Evolutionary conservation across 2,329 filamentous ascomycete species (phyloP).

Genomic region (Xylaria sp.): DNA sequence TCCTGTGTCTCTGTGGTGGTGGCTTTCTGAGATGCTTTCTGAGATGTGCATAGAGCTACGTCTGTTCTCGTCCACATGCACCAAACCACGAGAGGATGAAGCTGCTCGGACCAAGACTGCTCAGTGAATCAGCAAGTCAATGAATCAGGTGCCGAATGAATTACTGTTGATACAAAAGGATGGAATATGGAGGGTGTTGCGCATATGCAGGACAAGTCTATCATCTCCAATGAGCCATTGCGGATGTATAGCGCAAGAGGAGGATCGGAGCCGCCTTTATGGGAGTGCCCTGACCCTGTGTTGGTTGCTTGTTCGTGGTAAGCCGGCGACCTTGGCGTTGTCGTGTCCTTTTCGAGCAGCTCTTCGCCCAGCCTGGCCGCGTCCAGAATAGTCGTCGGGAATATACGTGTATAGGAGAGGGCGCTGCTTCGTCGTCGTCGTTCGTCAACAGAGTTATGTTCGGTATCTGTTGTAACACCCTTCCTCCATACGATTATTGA

Average conservation of each 20-base stretch:
- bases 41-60: not conserved
- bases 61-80: constrained; percentile 13
- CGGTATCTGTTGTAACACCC: not conserved
- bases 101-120: constrained; percentile 6
- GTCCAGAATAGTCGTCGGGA: constrained; percentile 20
- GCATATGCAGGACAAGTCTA: constrained; percentile 33
- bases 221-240: constrained; percentile 47
- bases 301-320: constrained; percentile 22
- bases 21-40: constrained; percentile 3
- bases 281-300: constrained; percentile 21
- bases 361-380: not conserved
- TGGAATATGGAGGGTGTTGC: constrained; percentile 19
- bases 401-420: not conserved
- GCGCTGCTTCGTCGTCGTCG: constrained; percentile 16
- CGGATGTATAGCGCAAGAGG: constrained; percentile 29
- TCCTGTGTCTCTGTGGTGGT: not conserved
- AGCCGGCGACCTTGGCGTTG: constrained; percentile 12
- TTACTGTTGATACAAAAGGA: constrained; percentile 38
- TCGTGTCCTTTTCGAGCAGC: constrained; percentile 24
- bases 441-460: not conserved
- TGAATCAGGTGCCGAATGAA: constrained; percentile 5
- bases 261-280: constrained; percentile 32
- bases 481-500: not conserved
- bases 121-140: constrained; percentile 18
- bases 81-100: constrained; percentile 16